These are phyloP conservation scores for Infundibulicybe gibba DNA, from an alignment of 768 basidiomycete genomes.

Conservation along the genomic window DNA sequence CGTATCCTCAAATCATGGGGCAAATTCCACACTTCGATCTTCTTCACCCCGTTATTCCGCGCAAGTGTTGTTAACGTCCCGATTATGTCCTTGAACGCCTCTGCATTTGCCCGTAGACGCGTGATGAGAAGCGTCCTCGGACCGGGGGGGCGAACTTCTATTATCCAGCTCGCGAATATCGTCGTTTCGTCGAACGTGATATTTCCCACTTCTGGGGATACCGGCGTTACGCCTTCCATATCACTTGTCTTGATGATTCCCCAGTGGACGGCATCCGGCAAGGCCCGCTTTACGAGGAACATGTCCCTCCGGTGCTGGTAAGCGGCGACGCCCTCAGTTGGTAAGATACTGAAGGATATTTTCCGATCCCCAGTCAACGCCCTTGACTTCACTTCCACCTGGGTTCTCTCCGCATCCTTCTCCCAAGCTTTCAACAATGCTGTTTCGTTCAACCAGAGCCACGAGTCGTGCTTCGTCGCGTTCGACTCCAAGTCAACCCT, in stretches of 20 bases:
- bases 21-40: slow-evolving; percentile 47
- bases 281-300: slow-evolving; percentile 12
- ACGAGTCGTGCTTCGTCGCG: slow-evolving; percentile 5
- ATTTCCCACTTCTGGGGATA: background rate
- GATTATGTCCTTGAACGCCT: slow-evolving; percentile 31
- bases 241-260: slow-evolving; percentile 17
- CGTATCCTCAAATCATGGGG: slow-evolving; percentile 23
- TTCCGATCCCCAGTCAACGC: background rate
- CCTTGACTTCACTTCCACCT: slow-evolving; percentile 1
- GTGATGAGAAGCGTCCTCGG: slow-evolving; percentile 38
- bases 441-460: slow-evolving; percentile 31
- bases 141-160: slow-evolving; percentile 28
- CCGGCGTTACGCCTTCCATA: background rate
- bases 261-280: slow-evolving; percentile 19
- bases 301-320: slow-evolving; percentile 33
- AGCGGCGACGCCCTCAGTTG: slow-evolving; percentile 43
- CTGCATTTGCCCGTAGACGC: slow-evolving; percentile 27
- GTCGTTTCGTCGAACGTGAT: slow-evolving; percentile 1
- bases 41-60: slow-evolving; percentile 24
- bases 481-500: slow-evolving; percentile 10
- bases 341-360: slow-evolving; percentile 36
- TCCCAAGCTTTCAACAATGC: slow-evolving; percentile 34
- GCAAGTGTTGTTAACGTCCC: slow-evolving; percentile 29
- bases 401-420: slow-evolving; percentile 32
- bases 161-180: slow-evolving; percentile 40